Conservation (phyloP, 306 rosid genomes). For the Ormosia emarginata region DNA sequence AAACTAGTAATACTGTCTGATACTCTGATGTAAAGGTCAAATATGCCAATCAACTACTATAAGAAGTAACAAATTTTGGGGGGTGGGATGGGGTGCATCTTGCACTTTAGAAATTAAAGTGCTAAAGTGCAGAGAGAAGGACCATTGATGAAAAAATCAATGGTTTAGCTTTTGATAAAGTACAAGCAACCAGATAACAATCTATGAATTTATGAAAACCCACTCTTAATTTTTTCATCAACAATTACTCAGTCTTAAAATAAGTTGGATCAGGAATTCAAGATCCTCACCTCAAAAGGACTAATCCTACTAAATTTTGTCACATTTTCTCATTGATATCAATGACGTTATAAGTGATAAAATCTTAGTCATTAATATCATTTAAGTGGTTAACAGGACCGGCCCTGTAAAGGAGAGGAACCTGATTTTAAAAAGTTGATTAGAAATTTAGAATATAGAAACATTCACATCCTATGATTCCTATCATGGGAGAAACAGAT, state of each 20-base stretch:
- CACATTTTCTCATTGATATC: not conserved
- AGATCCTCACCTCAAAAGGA: not conserved
- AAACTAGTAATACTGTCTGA: not conserved
- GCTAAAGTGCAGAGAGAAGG: too few species aligned
- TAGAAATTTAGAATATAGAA: not conserved
- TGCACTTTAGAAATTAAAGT: not conserved
- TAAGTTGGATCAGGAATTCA: constrained; percentile 5
- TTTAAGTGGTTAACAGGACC: not conserved
- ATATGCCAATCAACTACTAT: not conserved
- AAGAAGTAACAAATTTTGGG: not conserved
- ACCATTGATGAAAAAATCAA: not conserved
- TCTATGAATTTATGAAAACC: not conserved
- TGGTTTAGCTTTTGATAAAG: constrained; percentile 21
- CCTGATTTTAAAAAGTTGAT: not conserved
- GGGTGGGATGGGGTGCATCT: not conserved
- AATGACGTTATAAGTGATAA: not conserved
- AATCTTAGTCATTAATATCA: not conserved
- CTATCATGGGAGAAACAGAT: not conserved
- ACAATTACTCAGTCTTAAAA: not conserved
- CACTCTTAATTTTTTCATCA: not conserved
- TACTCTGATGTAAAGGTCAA: not conserved
- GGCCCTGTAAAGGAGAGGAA: not conserved
- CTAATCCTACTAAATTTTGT: not conserved
- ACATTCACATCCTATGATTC: not conserved
- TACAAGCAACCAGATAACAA: constrained; percentile 11